phyloP scores from a whole-genome alignment of 805 yeast genomes.

The Candida parachauliodes region DNA sequence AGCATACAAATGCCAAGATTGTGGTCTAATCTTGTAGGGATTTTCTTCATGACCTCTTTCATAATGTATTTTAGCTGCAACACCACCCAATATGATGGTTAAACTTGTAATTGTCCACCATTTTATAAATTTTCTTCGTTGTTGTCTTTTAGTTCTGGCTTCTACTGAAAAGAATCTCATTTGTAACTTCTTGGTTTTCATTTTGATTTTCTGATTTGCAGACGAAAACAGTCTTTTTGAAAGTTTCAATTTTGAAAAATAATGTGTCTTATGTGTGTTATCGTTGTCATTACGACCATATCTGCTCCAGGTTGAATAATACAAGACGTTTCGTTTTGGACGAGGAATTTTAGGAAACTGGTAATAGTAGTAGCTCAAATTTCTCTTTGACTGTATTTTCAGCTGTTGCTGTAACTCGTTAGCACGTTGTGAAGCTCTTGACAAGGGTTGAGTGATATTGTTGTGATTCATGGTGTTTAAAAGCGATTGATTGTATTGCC shows the following conservation, averaged over 20 bases:
- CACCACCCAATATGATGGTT: slow-evolving; percentile 51
- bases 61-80: slow-evolving; percentile 44
- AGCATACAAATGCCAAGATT: slow-evolving; percentile 86
- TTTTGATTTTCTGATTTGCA: slow-evolving; percentile 34
- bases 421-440: slow-evolving; percentile 37
- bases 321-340: slow-evolving; percentile 51
- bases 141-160: slow-evolving; percentile 37
- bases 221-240: slow-evolving; percentile 31
- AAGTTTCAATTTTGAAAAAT: slow-evolving; percentile 19
- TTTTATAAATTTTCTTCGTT: slow-evolving; percentile 38
- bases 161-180: slow-evolving; percentile 41
- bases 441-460: slow-evolving; percentile 40
- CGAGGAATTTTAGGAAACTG: slow-evolving; percentile 54
- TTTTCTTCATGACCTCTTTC: slow-evolving; percentile 34
- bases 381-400: slow-evolving; percentile 15
- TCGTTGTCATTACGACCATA: slow-evolving; percentile 4
- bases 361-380: slow-evolving; percentile 27
- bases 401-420: slow-evolving; percentile 20
- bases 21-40: slow-evolving; percentile 52
- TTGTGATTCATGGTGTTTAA: slow-evolving; percentile 32
- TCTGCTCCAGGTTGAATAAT: slow-evolving; percentile 45
- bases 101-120: slow-evolving; percentile 57
- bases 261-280: slow-evolving; percentile 19
- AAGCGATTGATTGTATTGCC: slow-evolving; percentile 21
- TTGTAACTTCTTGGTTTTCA: slow-evolving; percentile 34